These are phyloP conservation scores for Pseudogymnoascus sp. DNA, from an alignment of 2,329 filamentous ascomycete species.

Conservation along the genomic window DNA sequence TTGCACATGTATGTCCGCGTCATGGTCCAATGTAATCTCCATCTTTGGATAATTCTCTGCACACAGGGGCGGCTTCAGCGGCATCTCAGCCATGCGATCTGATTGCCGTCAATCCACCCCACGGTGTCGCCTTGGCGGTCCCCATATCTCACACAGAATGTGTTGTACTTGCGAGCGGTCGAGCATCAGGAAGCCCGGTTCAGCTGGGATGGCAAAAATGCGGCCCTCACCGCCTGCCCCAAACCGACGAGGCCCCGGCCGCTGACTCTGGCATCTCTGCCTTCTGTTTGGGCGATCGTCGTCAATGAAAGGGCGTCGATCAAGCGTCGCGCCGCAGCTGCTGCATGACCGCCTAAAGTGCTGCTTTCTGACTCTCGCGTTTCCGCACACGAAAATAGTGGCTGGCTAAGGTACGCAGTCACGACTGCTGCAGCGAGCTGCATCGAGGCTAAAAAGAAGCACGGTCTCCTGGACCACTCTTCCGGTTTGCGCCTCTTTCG, in stretches of 20 bases:
- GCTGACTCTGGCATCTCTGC: neutral
- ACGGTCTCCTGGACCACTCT: neutral
- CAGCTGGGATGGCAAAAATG: neutral
- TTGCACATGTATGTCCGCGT: conserved; percentile 1
- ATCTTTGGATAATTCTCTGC: neutral
- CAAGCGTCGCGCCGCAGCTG: neutral
- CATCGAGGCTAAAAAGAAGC: conserved; percentile 6
- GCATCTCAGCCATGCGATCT: conserved; percentile 2
- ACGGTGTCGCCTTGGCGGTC: neutral
- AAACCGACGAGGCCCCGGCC: neutral
- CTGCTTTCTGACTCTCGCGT: conserved; percentile 1
- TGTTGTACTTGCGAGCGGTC: neutral
- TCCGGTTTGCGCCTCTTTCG: conserved; percentile 4
- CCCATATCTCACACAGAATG: neutral
- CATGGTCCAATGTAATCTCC: neutral
- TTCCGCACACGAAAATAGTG: neutral
- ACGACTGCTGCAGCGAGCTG: neutral
- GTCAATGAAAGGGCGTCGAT: neutral
- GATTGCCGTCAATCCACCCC: neutral
- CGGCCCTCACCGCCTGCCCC: neutral
- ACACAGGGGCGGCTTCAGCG: neutral
- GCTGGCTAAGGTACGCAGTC: conserved; percentile 5
- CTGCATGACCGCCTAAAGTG: conserved; percentile 6
- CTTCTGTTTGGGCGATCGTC: conserved; percentile 1
- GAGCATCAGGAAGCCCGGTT: neutral